A percentile compares a stretch with the other conserved stretches of the same genome.
These are phyloP conservation scores for Neopestalotiopsis clavispora DNA, from an alignment of 2,329 filamentous ascomycete species.

Conservation along the genomic window DNA sequence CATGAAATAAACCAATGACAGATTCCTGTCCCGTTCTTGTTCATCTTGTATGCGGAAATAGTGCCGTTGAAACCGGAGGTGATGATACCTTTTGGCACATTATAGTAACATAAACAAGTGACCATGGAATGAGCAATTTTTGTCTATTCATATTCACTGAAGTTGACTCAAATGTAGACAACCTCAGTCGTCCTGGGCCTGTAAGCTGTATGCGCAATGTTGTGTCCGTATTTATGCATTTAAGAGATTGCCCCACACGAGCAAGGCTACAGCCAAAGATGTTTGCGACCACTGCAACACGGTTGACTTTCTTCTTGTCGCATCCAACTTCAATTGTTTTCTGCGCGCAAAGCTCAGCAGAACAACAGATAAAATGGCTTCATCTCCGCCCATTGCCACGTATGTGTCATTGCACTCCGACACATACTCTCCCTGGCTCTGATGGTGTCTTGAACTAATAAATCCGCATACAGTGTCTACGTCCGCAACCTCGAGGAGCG, in stretches of 20 bases:
- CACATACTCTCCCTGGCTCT: constrained; percentile 46
- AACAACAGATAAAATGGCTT: constrained; percentile 34
- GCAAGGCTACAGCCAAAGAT: constrained; percentile 1
- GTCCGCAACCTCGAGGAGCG: constrained; percentile 90
- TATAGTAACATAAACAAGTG: too few relatives aligned
- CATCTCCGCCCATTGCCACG: constrained; percentile 62
- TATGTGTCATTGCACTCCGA: constrained; percentile 78
- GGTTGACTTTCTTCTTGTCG: background rate
- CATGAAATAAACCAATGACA: too few relatives aligned
- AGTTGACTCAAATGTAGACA: too few relatives aligned
- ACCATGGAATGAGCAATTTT: too few relatives aligned
- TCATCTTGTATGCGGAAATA: too few relatives aligned
- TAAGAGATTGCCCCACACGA: background rate
- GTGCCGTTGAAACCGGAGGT: too few relatives aligned
- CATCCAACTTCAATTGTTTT: background rate
- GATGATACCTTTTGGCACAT: too few relatives aligned
- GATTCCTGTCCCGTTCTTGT: too few relatives aligned
- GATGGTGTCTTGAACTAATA: constrained; percentile 19
- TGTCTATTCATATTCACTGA: too few relatives aligned
- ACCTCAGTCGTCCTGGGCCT: too few relatives aligned
- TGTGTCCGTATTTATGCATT: background rate
- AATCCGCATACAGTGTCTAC: constrained; percentile 57
- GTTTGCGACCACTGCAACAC: background rate
- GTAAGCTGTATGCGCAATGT: background rate
- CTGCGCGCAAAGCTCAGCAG: background rate